Evolutionary conservation across 2,329 filamentous ascomycete species (phyloP), one percentile per base, ranked within the genome.

Genomic region (Sclerotinia subarctica): DNA sequence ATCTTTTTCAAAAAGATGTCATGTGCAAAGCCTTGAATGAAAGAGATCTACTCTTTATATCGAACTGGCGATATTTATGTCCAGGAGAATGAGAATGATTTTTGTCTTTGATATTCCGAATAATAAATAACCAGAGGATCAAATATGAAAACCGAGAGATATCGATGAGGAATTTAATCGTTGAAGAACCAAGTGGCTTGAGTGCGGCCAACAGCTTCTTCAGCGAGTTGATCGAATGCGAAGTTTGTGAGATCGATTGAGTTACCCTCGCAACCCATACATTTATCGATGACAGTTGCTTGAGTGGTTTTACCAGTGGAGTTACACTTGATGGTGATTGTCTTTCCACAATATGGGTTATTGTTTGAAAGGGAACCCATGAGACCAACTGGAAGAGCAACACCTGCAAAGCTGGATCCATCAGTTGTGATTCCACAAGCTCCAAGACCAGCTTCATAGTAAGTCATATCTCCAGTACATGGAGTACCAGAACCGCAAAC

Each of bases 201-300:
- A 44, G 73, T 73, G 66, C 83, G 81, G 38, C 85, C 85, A 46
- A 77, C 74, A 29, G 72, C 78, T n/a, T 83, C 77, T 35, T 78
- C 75, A 67, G 83, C 72, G 66, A 91, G 80, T 26, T 82, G 79
- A 54, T 63, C 35, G 2, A 53, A 67, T 13, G 47, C 65, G 13
- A 44, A 29, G 44, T 46, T 63, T 72, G 84, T 86, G 72, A 90
- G 82, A 74, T 93, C 90, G 60, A 93, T 85, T 74, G 83, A 81
- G 52, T 77, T 71, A 46, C 74, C 64, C 60, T 64, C 75, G 78
- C 92, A 95, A 73, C 89, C 88, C 79, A 86, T 85, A 83, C 92
- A 95, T 81, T 91, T 92, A 82, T 95, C 92, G 64, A 84, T 84
- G 70, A 94, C 86, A 4, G 74, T 84, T 70, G 87, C 91, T 2